Conservation (phyloP, 2,329 filamentous ascomycete species). For the Neofusicoccum laricinum region DNA sequence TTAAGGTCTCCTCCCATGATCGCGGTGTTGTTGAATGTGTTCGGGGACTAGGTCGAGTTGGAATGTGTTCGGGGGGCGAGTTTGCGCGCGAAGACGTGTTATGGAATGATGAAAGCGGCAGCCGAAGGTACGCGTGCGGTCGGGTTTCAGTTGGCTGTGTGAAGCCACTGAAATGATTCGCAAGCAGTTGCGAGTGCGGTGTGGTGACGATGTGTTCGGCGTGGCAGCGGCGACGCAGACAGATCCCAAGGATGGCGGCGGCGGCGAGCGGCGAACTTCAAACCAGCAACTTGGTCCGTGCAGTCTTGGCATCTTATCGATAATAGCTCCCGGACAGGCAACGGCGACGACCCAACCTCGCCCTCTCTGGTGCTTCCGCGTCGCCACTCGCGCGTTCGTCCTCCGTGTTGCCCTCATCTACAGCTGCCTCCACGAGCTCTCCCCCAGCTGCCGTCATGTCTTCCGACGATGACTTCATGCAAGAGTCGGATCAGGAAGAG, state of each 20-base stretch:
- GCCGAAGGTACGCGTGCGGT: neutral
- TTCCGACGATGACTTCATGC: conserved; percentile 89
- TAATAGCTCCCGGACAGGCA: too few species aligned
- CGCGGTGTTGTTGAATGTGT: conserved; percentile 26
- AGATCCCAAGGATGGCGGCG: neutral
- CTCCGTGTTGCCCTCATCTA: neutral
- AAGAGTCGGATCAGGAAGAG: conserved; percentile 85
- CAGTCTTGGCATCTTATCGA: neutral
- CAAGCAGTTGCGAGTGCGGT: neutral
- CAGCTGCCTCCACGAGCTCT: neutral
- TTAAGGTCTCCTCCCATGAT: conserved; percentile 95
- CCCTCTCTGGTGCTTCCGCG: neutral
- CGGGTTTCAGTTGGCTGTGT: too few species aligned
- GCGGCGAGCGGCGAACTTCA: too few species aligned
- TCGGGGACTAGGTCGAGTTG: neutral
- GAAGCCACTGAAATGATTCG: neutral
- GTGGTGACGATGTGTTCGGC: neutral
- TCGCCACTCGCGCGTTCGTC: too few species aligned
- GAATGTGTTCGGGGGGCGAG: neutral
- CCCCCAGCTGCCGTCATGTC: conserved; percentile 56
- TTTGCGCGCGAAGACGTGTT: neutral
- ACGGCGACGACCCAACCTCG: neutral
- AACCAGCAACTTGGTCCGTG: too few species aligned
- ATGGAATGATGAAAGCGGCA: neutral
- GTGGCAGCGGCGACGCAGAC: neutral